A percentile compares a stretch with the other conserved stretches of the same genome.
These are phyloP conservation scores for Neurospora pannonica DNA, from an alignment of 495 filamentous ascomycete species.

Conservation along the genomic window DNA sequence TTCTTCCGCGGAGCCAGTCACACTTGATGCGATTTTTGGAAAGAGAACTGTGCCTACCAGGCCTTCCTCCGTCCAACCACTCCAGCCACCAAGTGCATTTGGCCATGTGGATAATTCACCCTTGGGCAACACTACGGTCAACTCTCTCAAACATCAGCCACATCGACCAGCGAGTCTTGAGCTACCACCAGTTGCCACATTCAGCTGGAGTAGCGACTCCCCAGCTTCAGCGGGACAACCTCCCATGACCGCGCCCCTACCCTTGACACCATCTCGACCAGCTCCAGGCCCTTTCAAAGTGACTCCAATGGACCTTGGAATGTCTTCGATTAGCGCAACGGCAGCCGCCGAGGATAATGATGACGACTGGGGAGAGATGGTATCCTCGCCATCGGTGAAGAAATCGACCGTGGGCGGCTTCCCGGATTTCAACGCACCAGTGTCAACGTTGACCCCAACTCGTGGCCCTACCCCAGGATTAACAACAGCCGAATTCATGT, in stretches of 20 bases:
- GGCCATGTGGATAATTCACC: neutral
- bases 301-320: neutral
- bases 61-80: constrained; percentile 13
- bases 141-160: constrained; percentile 1
- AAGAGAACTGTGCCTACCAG: constrained; percentile 18
- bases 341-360: constrained; percentile 27
- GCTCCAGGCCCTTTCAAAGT: neutral
- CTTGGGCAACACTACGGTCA: constrained; percentile 3
- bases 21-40: constrained; percentile 36
- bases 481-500: neutral
- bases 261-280: neutral
- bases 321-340: neutral
- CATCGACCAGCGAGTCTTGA: constrained; percentile 12
- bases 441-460: neutral
- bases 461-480: neutral
- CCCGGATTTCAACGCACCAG: constrained; percentile 1
- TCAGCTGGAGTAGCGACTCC: constrained; percentile 26
- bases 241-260: neutral
- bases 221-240: constrained; percentile 1
- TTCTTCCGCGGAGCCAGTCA: constrained; percentile 35
- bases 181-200: constrained; percentile 18
- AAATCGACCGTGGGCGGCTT: constrained; percentile 4
- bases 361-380: constrained; percentile 49
- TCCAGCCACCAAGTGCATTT: neutral
- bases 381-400: constrained; percentile 32